Percentiles rank a stretch among this genome's conserved stretches.
These are phyloP conservation scores for Sporothrix inflata DNA, from an alignment of 2,329 filamentous ascomycete genomes.

Conservation along the genomic window DNA sequence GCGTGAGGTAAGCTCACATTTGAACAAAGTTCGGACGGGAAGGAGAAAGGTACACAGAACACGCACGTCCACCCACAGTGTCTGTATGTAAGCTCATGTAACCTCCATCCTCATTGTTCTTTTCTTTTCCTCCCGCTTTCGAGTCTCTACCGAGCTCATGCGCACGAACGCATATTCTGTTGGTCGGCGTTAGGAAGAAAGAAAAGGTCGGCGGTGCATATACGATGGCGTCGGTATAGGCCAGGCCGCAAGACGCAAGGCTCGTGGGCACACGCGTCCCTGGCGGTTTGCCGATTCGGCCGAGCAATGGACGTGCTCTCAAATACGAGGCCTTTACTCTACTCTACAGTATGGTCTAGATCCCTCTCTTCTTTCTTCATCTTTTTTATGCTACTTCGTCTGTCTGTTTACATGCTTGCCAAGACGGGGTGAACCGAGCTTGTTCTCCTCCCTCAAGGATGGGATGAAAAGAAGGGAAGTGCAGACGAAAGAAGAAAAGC, in stretches of 20 bases:
- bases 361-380: not conserved
- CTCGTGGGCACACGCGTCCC: not conserved
- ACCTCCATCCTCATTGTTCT: not conserved
- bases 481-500: not conserved
- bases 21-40: not conserved
- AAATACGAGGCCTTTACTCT: not conserved
- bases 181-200: not conserved
- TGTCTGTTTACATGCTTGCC: not conserved
- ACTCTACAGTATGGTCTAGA: not conserved
- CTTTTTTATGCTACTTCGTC: not conserved
- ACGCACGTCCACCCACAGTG: not conserved
- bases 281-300: not conserved
- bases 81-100: no score
- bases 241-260: not conserved
- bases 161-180: not conserved
- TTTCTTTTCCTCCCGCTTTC: not conserved
- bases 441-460: not conserved
- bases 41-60: not conserved
- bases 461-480: not conserved
- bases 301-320: not conserved
- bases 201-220: not conserved
- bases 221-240: not conserved
- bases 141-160: not conserved
- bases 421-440: slow-evolving; percentile 17
- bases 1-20: not conserved